Percentiles rank a stretch among this genome's conserved stretches.
Evolutionary conservation across 2,329 filamentous ascomycete species (phyloP).

Genomic region (Trichoderma pleuroti): DNA sequence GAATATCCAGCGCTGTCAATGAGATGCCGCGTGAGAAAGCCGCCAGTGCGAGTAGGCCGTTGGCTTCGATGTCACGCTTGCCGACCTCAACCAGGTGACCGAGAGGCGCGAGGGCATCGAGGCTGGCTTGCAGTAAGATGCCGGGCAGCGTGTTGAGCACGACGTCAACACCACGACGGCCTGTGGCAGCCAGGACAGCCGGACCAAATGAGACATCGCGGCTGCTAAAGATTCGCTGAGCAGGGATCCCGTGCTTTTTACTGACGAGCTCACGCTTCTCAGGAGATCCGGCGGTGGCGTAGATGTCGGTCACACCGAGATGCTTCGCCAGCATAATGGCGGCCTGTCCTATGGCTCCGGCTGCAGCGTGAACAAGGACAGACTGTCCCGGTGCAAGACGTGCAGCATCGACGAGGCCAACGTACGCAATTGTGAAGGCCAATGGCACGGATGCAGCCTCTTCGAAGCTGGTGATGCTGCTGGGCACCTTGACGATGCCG

Average conservation of each 20-base stretch:
- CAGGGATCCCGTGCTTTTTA: not conserved
- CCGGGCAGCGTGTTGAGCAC: not conserved
- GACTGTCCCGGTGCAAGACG: not conserved
- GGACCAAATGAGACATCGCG: not conserved
- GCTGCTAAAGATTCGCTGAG: not conserved
- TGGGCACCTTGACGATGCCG: not conserved
- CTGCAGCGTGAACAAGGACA: not conserved
- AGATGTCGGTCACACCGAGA: not conserved
- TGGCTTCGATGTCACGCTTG: not conserved
- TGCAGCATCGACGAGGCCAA: not conserved
- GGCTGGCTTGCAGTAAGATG: not conserved
- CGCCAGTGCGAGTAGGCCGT: not conserved
- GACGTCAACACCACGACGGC: not conserved
- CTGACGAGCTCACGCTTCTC: not conserved
- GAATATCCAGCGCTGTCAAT: not conserved
- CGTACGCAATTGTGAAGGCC: not conserved
- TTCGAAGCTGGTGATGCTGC: not conserved
- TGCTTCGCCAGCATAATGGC: not conserved
- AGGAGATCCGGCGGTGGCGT: not conserved
- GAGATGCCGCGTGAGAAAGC: not conserved
- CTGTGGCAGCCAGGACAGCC: not conserved
- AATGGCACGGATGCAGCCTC: not conserved
- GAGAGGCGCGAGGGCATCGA: not conserved
- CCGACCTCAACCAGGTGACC: not conserved
- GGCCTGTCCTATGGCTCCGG: not conserved